Conservation (phyloP, 805 yeast species). For the Hanseniaspora lachancei region DNA sequence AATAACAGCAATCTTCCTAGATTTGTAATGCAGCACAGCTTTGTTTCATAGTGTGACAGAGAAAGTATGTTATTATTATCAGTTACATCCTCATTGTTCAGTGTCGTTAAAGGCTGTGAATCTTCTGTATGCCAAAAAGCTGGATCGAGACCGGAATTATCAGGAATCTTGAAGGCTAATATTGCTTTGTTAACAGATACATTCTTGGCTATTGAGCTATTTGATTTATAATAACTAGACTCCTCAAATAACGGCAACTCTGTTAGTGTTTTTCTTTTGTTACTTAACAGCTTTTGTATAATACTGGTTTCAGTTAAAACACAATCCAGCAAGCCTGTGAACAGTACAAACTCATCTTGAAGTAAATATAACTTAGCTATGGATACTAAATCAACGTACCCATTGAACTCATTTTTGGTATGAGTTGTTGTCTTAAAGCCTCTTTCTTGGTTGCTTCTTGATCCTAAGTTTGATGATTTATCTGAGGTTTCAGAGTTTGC, state of each 20-base stretch:
- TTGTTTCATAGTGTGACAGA: conserved; percentile 27
- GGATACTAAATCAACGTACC: neutral
- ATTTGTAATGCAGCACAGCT: conserved; percentile 46
- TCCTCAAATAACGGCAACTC: conserved; percentile 9
- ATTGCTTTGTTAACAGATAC: conserved; percentile 1
- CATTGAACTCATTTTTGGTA: neutral
- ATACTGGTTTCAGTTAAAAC: neutral
- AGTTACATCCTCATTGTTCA: neutral
- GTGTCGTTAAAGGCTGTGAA: neutral
- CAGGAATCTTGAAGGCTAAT: neutral
- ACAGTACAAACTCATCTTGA: neutral
- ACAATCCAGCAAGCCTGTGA: conserved; percentile 4
- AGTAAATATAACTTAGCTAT: neutral
- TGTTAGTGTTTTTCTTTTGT: neutral
- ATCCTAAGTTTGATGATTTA: neutral
- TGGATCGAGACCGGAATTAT: neutral
- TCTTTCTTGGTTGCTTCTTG: neutral
- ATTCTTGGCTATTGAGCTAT: neutral
- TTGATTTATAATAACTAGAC: neutral
- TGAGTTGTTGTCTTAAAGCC: neutral
- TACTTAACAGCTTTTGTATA: neutral
- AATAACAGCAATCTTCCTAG: conserved; percentile 52
- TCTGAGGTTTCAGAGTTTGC: conserved; percentile 2
- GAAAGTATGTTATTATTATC: conserved; percentile 1
- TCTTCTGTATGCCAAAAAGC: neutral